Evolutionary conservation across 805 yeast genomes (phyloP).

Genomic region (Ogataea paraovalis): DNA sequence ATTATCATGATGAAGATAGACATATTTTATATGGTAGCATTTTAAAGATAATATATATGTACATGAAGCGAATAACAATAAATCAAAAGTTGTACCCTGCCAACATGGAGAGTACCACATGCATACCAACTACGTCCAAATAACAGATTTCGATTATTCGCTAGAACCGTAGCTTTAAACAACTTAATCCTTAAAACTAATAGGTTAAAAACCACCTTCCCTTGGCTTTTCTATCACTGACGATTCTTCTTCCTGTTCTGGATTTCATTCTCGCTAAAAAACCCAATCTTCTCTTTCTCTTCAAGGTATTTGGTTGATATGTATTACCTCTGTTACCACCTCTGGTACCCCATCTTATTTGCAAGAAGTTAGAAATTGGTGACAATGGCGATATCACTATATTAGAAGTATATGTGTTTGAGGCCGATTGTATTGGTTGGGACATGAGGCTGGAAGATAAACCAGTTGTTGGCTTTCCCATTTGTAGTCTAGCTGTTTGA

Average conservation of each 20-base stretch:
- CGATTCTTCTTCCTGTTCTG: slow-evolving; percentile 70
- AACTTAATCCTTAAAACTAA: slow-evolving; percentile 35
- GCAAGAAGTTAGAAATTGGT: slow-evolving; percentile 17
- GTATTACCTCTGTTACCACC: slow-evolving; percentile 93
- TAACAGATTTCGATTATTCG: too few relatives aligned
- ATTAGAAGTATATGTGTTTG: slow-evolving; percentile 15
- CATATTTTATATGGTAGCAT: too few relatives aligned
- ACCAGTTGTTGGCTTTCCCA: slow-evolving; percentile 9
- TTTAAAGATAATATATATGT: slow-evolving; percentile 3
- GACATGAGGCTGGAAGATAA: slow-evolving; percentile 10
- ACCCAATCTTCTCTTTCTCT: slow-evolving; percentile 86
- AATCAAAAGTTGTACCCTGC: too few relatives aligned
- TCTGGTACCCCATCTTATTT: slow-evolving; percentile 33
- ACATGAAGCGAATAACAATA: slow-evolving; percentile 3
- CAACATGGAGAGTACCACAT: too few relatives aligned
- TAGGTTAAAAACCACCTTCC: slow-evolving; percentile 94
- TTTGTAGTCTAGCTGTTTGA: slow-evolving; percentile 12
- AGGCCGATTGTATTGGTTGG: slow-evolving; percentile 11
- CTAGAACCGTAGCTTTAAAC: too few relatives aligned
- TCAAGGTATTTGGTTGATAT: slow-evolving; percentile 87
- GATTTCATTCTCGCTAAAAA: slow-evolving; percentile 80
- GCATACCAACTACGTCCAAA: too few relatives aligned
- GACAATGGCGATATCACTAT: slow-evolving; percentile 19
- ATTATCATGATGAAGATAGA: background rate
- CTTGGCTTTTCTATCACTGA: slow-evolving; percentile 75